These are phyloP conservation scores for Dillenia suffruticosa DNA, from an alignment of 164 flowering plant genomes.

Conservation along the genomic window DNA sequence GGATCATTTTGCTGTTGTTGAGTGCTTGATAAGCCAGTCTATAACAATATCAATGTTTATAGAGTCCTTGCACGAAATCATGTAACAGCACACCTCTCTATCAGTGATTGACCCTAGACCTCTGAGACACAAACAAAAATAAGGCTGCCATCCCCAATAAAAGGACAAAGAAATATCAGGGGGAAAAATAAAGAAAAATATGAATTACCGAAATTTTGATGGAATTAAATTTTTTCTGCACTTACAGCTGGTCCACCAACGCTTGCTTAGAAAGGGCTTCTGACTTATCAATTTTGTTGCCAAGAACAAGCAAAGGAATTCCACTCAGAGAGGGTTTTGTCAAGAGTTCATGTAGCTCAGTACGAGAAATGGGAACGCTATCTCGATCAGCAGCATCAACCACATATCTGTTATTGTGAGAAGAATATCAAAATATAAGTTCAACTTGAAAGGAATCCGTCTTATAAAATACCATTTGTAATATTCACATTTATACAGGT, in stretches of 20 bases:
- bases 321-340: conserved; percentile 65
- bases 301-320: conserved; percentile 80
- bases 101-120: conserved; percentile 58
- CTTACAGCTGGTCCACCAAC: conserved; percentile 90
- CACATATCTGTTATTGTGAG: conserved; percentile 55
- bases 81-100: conserved; percentile 84
- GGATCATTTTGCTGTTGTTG: conserved; percentile 53
- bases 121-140: conserved; percentile 24
- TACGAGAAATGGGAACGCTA: conserved; percentile 68
- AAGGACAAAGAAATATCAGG: neutral
- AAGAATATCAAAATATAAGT: neutral
- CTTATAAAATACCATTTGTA: no score
- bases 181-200: neutral
- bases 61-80: conserved; percentile 90
- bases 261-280: conserved; percentile 89
- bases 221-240: conserved; percentile 1
- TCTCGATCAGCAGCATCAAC: conserved; percentile 96
- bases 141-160: neutral
- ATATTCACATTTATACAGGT: no score
- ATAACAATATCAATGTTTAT: conserved; percentile 70
- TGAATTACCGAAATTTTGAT: neutral
- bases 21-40: conserved; percentile 90
- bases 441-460: no score
- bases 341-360: conserved; percentile 79
- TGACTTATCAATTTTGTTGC: conserved; percentile 88